These are phyloP conservation scores for Fusarium tuaranense DNA, from an alignment of 2,329 filamentous ascomycete genomes.

Conservation along the genomic window DNA sequence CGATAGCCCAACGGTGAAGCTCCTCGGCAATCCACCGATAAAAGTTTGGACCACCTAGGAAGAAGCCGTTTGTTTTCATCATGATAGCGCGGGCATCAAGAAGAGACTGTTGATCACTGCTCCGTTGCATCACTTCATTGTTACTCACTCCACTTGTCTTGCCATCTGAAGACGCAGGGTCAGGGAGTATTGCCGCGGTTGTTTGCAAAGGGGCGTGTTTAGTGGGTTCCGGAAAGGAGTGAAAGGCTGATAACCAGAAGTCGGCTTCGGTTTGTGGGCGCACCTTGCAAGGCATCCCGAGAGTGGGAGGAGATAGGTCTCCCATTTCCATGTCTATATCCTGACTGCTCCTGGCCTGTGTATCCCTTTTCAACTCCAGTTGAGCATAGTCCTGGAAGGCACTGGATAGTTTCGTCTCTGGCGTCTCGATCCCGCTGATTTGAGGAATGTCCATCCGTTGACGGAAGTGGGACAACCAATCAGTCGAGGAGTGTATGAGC, in stretches of 20 bases:
- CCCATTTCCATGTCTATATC: not conserved
- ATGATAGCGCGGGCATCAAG: conserved; percentile 1
- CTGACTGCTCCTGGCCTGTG: not conserved
- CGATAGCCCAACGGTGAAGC: conserved; percentile 40
- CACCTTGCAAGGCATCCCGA: not conserved
- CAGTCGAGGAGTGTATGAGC: conserved; percentile 9
- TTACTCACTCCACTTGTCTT: not conserved
- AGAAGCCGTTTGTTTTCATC: conserved; percentile 22
- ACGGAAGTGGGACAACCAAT: conserved; percentile 23
- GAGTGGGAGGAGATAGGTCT: not conserved
- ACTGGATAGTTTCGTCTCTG: not conserved
- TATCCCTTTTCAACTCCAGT: too few species aligned
- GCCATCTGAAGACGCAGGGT: not conserved
- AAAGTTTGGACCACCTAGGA: conserved; percentile 39
- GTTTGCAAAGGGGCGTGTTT: conserved; percentile 1
- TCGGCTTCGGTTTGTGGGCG: conserved; percentile 5
- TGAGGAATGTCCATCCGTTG: not conserved
- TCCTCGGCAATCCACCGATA: conserved; percentile 36
- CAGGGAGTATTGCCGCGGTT: not conserved
- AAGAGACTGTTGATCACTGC: not conserved
- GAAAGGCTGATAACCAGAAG: conserved; percentile 1
- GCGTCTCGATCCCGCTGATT: rapidly evolving
- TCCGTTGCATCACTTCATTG: not conserved
- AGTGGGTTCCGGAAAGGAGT: not conserved
- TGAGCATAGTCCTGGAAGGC: not conserved